Evolutionary conservation across 371 early-diverging fungal genomes (phyloP), one percentile per base, ranked within the genome.

Genomic region (Spraguea lophii): DNA sequence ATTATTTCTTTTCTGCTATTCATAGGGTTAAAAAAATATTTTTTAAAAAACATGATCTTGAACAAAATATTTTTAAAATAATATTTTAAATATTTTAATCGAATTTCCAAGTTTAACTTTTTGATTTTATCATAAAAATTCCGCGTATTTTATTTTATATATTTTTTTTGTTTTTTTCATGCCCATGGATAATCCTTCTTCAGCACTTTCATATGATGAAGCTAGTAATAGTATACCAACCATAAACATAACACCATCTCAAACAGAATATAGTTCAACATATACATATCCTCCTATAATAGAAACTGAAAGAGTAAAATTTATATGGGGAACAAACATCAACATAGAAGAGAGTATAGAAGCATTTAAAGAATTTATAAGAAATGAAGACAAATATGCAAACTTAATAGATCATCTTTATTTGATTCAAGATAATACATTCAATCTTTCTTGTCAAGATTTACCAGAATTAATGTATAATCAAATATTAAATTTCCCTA

Each of bases 311-410:
- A 46, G 65, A 37, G 56, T 65, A 9, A 63, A 66, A 38, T 46
- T 72, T 7, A 88, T 97, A 52, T 97, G 97, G 97, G 98, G 97
- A 37, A 97, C 98, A 0, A 85, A 84, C 4, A 80, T 98, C 58
- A 83, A 85, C 58, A 80, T 94, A 38, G 77, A 85, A 37, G 86
- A 88, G 38, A 80, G 81, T 35, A 83, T 82, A 71, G 66, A 70
- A n/a, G 66, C 73, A 20, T 95, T 98, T 73, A 74, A 78, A 40
- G 78, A 85, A 54, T 94, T 93, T 63, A 69, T 98, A 60, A 55
- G 62, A 25, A 71, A 79, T 45, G 6, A 51, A 75, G 10, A 71
- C 73, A 32, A 66, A 82, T 56, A 45, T 25, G 19, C 36, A 2
- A 23, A 43, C 26, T 61, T 57, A 20, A 22, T 59, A 24, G 48